Base-by-base conservation (phyloP, 192 early-diverging fungal genomes). In the Coemansia sp. region DNA sequence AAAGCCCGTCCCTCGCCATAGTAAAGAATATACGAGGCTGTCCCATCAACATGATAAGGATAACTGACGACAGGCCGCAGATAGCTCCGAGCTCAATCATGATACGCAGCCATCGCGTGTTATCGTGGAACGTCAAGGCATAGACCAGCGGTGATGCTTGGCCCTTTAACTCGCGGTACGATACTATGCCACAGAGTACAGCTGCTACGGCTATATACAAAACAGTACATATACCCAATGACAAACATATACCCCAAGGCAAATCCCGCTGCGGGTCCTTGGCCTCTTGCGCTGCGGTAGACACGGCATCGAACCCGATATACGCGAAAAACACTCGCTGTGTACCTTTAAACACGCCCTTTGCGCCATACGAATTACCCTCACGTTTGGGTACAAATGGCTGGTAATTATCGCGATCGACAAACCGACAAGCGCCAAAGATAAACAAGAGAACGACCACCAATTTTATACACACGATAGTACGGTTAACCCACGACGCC, bases 1-100 rank as follows among this genome's bases (percentile, higher is more conserved):
- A 84, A 36, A 97, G 74, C 6, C 96, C 94, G 79, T 97, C 95
- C 43, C 89, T 76, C 22, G 94, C 90, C 96, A 97, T 95, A 34
- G 91, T 84, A 40, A 91, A 89, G 60, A 95, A 92, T 47, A 97
- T 93, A 66, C 96, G 94, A 4, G 94, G 91, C 79, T 97, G 96
- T 41, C 86, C 92, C 65, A 96, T 86, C 57, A 96, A 70, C 34
- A 88, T 49, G 15, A 90, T 84, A 9, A 96, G 85, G 24, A 95
- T 90, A 0, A 96, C 96, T 2, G 93, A 94, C 0, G 87, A 88
- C 3, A 96, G 87, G 16, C 94, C 95, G 18, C 81, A 75, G 52
- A 97, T 64, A 3, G 93, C 94, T 22, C 93, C 96, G 9, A 96
- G 36, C 24, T 89, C 88, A n/a, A 93, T 87, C 64, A 94, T 65